These are phyloP conservation scores for Neurospora africana DNA, from an alignment of 495 filamentous ascomycete species.

Conservation along the genomic window DNA sequence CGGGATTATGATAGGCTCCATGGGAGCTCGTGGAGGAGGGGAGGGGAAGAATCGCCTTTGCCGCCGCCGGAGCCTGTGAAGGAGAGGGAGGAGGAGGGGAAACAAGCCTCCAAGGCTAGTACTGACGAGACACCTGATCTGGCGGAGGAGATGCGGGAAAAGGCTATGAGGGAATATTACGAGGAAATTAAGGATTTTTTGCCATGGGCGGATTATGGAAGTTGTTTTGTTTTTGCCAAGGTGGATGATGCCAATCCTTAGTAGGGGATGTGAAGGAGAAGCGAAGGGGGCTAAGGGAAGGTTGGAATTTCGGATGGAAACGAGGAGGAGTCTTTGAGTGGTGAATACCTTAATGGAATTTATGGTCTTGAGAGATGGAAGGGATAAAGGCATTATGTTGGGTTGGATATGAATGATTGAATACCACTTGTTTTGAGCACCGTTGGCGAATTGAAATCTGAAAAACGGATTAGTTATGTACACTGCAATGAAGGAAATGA, in stretches of 20 bases:
- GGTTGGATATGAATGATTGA: too few relatives aligned
- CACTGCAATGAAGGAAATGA: too few relatives aligned
- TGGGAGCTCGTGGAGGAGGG: background rate
- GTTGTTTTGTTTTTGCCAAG: background rate
- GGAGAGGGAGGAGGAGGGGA: background rate
- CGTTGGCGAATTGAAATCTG: too few relatives aligned
- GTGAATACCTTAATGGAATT: too few relatives aligned
- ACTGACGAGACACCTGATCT: background rate
- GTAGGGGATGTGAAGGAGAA: background rate
- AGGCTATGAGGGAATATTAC: background rate
- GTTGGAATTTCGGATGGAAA: background rate
- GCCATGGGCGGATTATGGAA: background rate
- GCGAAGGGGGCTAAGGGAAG: background rate
- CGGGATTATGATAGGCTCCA: background rate
- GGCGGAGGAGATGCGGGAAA: background rate
- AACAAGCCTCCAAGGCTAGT: background rate
- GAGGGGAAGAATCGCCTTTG: background rate
- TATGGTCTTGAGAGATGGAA: too few relatives aligned
- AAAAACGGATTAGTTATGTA: too few relatives aligned
- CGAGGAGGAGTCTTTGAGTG: background rate
- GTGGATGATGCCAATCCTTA: background rate
- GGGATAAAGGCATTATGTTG: too few relatives aligned
- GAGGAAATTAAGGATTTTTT: background rate
- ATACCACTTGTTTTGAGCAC: too few relatives aligned
- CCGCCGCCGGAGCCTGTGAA: background rate